Evolutionary conservation across 192 early-diverging fungal species (phyloP).

Genomic region (Entomortierella beljakovae): DNA sequence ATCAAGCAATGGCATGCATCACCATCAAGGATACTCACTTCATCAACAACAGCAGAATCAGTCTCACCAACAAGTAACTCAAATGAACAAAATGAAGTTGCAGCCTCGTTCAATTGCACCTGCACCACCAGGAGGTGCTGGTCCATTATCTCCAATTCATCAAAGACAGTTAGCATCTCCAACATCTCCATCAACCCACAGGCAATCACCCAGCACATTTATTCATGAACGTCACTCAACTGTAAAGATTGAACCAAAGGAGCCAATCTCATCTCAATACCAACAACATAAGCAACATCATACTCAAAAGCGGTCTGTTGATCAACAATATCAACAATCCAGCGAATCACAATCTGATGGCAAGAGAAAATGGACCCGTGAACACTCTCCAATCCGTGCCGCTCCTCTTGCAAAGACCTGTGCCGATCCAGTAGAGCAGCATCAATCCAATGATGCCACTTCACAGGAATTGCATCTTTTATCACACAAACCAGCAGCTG

Average conservation of each 20-base stretch:
- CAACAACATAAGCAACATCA: background rate
- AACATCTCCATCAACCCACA: background rate
- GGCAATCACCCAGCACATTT: background rate
- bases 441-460: slow-evolving; percentile 5
- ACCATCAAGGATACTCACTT: background rate
- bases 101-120: slow-evolving; percentile 41
- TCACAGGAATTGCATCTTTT: slow-evolving; percentile 28
- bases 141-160: slow-evolving; percentile 18
- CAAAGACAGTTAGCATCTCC: background rate
- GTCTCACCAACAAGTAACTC: slow-evolving; percentile 1
- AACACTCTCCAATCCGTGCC: slow-evolving; percentile 19
- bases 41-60: slow-evolving; percentile 5
- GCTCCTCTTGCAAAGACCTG: background rate
- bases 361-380: slow-evolving; percentile 35
- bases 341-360: background rate
- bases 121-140: no score
- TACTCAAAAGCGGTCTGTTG: no score
- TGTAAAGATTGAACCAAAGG: slow-evolving; percentile 34
- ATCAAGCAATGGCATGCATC: no score
- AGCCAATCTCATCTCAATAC: background rate
- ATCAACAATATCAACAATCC: background rate
- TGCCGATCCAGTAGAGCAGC: slow-evolving; percentile 1
- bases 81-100: slow-evolving; percentile 8
- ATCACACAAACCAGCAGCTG: background rate
- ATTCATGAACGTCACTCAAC: background rate